Conservation (phyloP, 306 rosid species). For the Cucumis hystrix region DNA sequence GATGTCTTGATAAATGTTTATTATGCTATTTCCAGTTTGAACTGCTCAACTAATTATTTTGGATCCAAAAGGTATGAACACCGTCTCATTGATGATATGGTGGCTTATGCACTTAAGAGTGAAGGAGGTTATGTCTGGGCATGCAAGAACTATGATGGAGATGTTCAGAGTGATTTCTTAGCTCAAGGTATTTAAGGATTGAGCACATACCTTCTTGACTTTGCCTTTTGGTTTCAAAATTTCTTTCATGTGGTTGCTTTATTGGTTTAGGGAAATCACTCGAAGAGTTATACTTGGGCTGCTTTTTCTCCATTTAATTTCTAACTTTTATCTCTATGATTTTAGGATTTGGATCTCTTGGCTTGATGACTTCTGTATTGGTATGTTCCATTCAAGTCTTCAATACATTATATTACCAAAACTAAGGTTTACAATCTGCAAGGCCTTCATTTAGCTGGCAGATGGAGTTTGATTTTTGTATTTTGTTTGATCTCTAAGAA, state of each 20-base stretch:
- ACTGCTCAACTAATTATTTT: conserved; percentile 8
- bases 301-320: neutral
- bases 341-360: conserved; percentile 93
- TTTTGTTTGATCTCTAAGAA: neutral
- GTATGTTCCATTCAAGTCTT: conserved; percentile 27
- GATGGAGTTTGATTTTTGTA: neutral
- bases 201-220: neutral
- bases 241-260: neutral
- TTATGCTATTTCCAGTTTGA: neutral
- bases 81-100: conserved; percentile 99
- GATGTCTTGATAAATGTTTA: neutral
- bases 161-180: conserved; percentile 94
- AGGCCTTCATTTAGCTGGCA: neutral
- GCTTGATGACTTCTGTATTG: conserved; percentile 98
- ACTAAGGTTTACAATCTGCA: neutral
- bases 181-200: conserved; percentile 69
- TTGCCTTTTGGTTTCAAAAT: neutral
- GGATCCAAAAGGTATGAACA: conserved; percentile 78
- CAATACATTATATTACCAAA: neutral
- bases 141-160: conserved; percentile 99
- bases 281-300: neutral
- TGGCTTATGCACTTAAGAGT: conserved; percentile 92
- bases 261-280: neutral
- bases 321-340: conserved; percentile 14
- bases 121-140: conserved; percentile 99